Evolutionary conservation across 345 rosid species (phyloP).

Genomic region (Stellera chamaejasme): DNA sequence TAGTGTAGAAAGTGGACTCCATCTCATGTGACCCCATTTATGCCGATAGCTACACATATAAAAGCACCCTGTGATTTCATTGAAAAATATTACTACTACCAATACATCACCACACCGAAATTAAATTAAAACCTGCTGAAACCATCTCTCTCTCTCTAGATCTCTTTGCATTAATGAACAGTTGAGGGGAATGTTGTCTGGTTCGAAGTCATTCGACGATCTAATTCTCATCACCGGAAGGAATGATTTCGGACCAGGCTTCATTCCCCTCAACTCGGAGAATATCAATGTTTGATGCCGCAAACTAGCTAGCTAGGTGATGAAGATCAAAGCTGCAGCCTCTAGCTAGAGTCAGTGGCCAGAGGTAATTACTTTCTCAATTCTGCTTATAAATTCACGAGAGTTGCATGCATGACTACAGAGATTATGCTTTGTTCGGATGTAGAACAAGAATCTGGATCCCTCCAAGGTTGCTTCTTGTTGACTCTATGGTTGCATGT

Average conservation of each 20-base stretch:
- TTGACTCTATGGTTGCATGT: no score
- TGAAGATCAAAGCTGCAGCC: background rate
- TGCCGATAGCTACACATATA: conserved; percentile 17
- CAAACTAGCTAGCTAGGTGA: background rate
- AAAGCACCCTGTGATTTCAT: conserved; percentile 17
- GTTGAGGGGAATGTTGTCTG: conserved; percentile 84
- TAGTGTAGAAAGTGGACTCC: conserved; percentile 39
- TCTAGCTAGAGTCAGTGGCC: background rate
- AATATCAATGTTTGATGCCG: background rate
- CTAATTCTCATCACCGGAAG: conserved; percentile 10
- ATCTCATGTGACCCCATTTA: conserved; percentile 22
- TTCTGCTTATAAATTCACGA: no score
- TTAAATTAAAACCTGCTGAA: background rate
- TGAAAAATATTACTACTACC: conserved; percentile 18
- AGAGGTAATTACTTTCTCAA: background rate
- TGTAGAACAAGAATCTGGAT: no score
- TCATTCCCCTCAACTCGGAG: conserved; percentile 76
- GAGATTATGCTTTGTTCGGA: no score
- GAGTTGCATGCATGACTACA: no score
- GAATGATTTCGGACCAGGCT: conserved; percentile 94
- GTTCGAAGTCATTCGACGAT: conserved; percentile 52
- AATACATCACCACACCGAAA: conserved; percentile 27
- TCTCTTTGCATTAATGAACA: conserved; percentile 8
- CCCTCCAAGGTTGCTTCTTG: no score
- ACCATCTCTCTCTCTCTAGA: background rate